Percentiles rank a stretch among this genome's conserved stretches.
Conservation (phyloP, 73 alveolate species). For the Halteria grandinella region DNA sequence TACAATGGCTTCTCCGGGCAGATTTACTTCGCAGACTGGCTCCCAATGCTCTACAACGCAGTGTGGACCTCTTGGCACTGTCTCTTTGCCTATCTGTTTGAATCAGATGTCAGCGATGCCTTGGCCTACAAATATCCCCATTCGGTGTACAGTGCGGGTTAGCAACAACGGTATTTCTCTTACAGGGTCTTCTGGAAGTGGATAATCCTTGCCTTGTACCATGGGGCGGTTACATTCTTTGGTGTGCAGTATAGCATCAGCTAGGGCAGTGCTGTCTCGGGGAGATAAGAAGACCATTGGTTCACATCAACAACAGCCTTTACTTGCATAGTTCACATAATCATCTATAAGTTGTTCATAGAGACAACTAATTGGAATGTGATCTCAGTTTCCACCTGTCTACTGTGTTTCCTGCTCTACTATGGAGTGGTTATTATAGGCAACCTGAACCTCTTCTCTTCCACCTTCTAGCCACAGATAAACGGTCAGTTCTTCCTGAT, state of each 20-base stretch:
- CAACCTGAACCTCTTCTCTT: slow-evolving; percentile 55
- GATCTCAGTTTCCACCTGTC: slow-evolving; percentile 60
- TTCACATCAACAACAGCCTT: slow-evolving; percentile 82
- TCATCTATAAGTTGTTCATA: slow-evolving; percentile 78
- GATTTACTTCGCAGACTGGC: slow-evolving; percentile 89
- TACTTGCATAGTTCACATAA: slow-evolving; percentile 82
- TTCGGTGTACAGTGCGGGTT: slow-evolving; percentile 84
- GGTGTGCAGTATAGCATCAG: slow-evolving; percentile 59
- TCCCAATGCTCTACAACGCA: slow-evolving; percentile 84
- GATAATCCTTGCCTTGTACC: slow-evolving; percentile 72
- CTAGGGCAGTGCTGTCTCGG: slow-evolving; percentile 64
- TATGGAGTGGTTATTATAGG: slow-evolving; percentile 42
- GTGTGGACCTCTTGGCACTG: slow-evolving; percentile 90
- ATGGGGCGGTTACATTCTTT: slow-evolving; percentile 73
- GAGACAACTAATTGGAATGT: slow-evolving; percentile 81
- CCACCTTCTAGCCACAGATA: slow-evolving; percentile 66
- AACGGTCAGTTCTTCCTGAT: slow-evolving; percentile 56
- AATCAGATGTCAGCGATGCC: slow-evolving; percentile 48
- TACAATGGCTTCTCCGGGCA: slow-evolving; percentile 88
- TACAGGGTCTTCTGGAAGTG: slow-evolving; percentile 81
- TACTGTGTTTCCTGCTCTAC: slow-evolving; percentile 50
- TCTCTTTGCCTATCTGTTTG: slow-evolving; percentile 76
- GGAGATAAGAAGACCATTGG: slow-evolving; percentile 78
- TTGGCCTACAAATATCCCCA: slow-evolving; percentile 49
- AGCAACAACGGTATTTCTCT: slow-evolving; percentile 75